phyloP scores from a whole-genome alignment of 2,329 filamentous ascomycete species.

The Blastomyces silverae region DNA sequence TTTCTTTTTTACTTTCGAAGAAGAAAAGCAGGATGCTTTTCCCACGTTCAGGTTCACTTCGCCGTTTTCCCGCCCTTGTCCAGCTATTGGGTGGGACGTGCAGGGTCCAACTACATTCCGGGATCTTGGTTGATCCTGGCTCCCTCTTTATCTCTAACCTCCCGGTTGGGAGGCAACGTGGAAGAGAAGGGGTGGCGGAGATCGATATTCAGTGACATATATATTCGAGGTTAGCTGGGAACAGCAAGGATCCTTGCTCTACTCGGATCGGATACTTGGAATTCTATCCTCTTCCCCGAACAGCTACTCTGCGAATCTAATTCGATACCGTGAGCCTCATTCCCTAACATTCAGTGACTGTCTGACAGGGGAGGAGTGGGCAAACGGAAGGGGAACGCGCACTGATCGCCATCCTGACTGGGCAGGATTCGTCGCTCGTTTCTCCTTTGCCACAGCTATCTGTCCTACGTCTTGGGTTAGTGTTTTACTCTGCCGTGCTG shows the following conservation, averaged over 20 bases:
- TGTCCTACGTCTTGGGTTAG: neutral
- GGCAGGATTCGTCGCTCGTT: neutral
- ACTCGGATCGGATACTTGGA: neutral
- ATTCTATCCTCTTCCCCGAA: neutral
- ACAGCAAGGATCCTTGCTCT: neutral
- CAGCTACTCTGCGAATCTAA: neutral
- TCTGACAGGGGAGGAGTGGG: neutral
- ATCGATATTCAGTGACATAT: neutral
- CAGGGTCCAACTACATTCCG: neutral
- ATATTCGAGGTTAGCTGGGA: neutral
- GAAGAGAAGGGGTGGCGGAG: neutral
- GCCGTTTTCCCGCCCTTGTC: neutral
- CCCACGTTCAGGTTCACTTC: neutral
- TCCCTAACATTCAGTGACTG: neutral
- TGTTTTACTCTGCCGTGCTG: neutral
- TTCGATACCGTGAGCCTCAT: neutral
- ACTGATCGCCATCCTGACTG: neutral
- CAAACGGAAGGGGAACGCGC: neutral
- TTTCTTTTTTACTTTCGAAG: neutral
- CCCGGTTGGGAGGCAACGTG: neutral
- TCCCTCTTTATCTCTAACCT: neutral
- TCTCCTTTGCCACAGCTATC: neutral
- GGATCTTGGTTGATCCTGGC: neutral
- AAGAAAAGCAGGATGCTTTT: neutral
- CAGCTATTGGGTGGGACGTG: neutral